Evolutionary conservation across 2,329 filamentous ascomycete species (phyloP).

Genomic region (Dactylellina parvicollis): DNA sequence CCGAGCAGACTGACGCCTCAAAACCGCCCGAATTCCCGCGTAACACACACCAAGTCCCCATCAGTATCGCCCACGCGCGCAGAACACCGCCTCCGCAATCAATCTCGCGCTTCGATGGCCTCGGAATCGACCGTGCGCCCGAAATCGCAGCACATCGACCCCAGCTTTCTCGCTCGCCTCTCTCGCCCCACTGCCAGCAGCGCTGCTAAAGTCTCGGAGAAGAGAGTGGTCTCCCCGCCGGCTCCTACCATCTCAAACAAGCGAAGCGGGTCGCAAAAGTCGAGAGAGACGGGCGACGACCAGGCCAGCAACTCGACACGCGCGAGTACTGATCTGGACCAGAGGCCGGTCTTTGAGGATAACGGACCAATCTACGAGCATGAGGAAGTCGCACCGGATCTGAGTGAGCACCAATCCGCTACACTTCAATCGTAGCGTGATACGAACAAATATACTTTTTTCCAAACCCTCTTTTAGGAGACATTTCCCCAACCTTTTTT

Average conservation of each 20-base stretch:
- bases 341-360: slow-evolving; percentile 31
- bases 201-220: slow-evolving; percentile 48
- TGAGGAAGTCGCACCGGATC: slow-evolving; percentile 38
- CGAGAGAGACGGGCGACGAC: slow-evolving; percentile 47
- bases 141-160: slow-evolving; percentile 46
- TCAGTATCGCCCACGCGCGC: slow-evolving; percentile 43
- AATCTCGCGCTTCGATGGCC: slow-evolving; percentile 48
- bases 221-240: slow-evolving; percentile 42
- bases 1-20: slow-evolving; percentile 32
- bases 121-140: slow-evolving; percentile 47
- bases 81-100: slow-evolving; percentile 39
- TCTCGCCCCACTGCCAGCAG: slow-evolving; percentile 46
- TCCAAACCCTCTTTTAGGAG: neutral
- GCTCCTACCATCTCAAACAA: slow-evolving; percentile 22
- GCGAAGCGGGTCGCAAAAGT: slow-evolving; percentile 26
- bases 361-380: slow-evolving; percentile 48
- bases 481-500: slow-evolving; percentile 4
- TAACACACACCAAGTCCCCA: slow-evolving; percentile 39
- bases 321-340: slow-evolving; percentile 36
- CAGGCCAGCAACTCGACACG: slow-evolving; percentile 32
- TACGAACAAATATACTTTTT: slow-evolving; percentile 2
- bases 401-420: slow-evolving; percentile 28
- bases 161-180: slow-evolving; percentile 46
- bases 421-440: slow-evolving; percentile 27
- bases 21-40: slow-evolving; percentile 32